Percentiles rank a stretch among this genome's conserved stretches.
These are phyloP conservation scores for Arxiozyma telluris DNA, from an alignment of 1,139 yeast genomes.

Conservation along the genomic window DNA sequence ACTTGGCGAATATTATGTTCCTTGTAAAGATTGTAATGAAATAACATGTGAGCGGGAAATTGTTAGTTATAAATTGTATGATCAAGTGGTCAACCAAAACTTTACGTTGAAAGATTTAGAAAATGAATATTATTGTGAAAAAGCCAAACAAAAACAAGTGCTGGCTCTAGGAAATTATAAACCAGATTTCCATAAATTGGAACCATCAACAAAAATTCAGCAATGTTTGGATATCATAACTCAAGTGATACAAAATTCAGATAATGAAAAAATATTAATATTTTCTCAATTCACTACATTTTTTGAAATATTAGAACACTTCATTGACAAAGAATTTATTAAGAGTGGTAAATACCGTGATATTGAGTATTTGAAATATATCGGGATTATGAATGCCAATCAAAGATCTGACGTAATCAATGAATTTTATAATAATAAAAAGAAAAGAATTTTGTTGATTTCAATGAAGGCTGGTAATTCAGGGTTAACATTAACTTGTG, in stretches of 20 bases:
- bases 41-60: constrained; percentile 37
- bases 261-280: constrained; percentile 59
- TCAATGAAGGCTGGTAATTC: constrained; percentile 89
- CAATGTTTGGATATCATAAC: constrained; percentile 41
- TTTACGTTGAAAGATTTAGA: constrained; percentile 29
- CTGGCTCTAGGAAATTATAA: constrained; percentile 29
- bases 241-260: constrained; percentile 35
- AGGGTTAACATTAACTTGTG: constrained; percentile 86
- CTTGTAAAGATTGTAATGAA: constrained; percentile 45
- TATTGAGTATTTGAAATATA: constrained; percentile 55
- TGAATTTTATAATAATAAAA: constrained; percentile 50
- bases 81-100: constrained; percentile 36
- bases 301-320: constrained; percentile 59
- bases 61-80: constrained; percentile 45
- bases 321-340: constrained; percentile 38
- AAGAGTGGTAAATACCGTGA: background rate
- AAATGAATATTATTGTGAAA: constrained; percentile 22
- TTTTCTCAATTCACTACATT: constrained; percentile 81
- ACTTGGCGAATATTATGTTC: constrained; percentile 36
- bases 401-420: constrained; percentile 55
- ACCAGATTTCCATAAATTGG: constrained; percentile 26
- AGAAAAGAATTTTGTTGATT: constrained; percentile 49
- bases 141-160: constrained; percentile 24
- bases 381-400: constrained; percentile 69
- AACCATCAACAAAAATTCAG: constrained; percentile 47